These are phyloP conservation scores for Puccinellia tenuiflora DNA, from an alignment of 176 grass and related monocot species.

Conservation along the genomic window DNA sequence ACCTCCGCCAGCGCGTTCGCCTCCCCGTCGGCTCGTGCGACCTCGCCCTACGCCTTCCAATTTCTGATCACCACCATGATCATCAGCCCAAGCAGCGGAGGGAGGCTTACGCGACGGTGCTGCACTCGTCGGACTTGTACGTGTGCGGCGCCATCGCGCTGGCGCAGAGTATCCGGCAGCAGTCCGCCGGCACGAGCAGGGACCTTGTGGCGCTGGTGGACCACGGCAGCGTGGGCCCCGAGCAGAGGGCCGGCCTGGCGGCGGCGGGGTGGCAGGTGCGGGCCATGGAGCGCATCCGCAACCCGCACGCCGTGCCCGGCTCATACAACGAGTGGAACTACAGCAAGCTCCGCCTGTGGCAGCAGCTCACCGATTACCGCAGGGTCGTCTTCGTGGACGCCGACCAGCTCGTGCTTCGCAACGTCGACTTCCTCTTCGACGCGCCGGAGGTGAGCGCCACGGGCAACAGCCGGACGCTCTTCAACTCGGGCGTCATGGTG, in stretches of 20 bases:
- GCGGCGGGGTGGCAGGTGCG: constrained; percentile 58
- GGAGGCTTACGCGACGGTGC: constrained; percentile 62
- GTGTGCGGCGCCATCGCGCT: constrained; percentile 70
- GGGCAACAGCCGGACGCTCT: constrained; percentile 43
- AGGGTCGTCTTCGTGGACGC: constrained; percentile 74
- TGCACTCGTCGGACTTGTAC: constrained; percentile 59
- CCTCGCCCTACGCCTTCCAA: constrained; percentile 30
- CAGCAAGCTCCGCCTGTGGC: constrained; percentile 88
- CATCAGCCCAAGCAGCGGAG: not conserved
- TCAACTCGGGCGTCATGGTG: constrained; percentile 82
- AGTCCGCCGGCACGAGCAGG: constrained; percentile 44
- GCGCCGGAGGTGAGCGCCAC: constrained; percentile 54
- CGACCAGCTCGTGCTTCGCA: constrained; percentile 60
- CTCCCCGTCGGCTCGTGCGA: constrained; percentile 65
- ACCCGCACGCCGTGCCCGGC: constrained; percentile 44
- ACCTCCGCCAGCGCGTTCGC: constrained; percentile 30
- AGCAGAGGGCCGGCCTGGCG: constrained; percentile 42
- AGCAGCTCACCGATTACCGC: constrained; percentile 80
- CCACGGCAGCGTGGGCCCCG: constrained; percentile 10
- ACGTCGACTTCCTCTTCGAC: constrained; percentile 57
- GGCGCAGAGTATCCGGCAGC: constrained; percentile 64
- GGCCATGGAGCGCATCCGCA: constrained; percentile 47
- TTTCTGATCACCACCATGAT: not conserved
- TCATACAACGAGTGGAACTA: constrained; percentile 89
- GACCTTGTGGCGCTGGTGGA: constrained; percentile 76